Base-by-base conservation (phyloP, 805 yeast species). In the Debaryomyces maramus region DNA sequence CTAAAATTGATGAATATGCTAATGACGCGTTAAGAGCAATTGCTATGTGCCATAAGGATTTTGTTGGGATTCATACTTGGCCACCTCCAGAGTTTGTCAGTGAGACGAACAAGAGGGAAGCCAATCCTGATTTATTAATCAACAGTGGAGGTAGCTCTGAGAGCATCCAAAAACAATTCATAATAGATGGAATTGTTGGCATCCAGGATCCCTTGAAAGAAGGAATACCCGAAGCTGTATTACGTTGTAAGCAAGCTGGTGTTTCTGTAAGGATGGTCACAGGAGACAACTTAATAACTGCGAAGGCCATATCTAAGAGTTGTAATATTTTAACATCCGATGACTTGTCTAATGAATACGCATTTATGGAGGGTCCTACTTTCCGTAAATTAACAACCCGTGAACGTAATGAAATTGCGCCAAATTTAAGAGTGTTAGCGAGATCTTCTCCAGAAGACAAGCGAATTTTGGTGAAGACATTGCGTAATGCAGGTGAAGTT, bases 251-350 rank as follows among this genome's bases (percentile, higher is more conserved):
- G 51, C 70, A 70, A 23, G 98, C 99, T 1, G 98, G 99, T 42
- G 98, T 93, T 17, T 78, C 85, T 17, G 98, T 93, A 14, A 77
- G 97, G 51, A 93, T 93, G 99, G 97, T 93, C 32, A 93, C 99
- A 15, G 99, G 99, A 62, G 99, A 93, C 62, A 91, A 91, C 57
- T 61, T 91, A 41, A 66, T 81, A 32, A 93, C 99, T 2, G 99
- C 99, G 4, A 81, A 78, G 48, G 95, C 98, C 0, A 93, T 93
- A 50, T 88, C 97, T 2, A 69, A 75, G 44, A 83, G 83, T 40
- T 93, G 98, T 69, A 88, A 90, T 43, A 93, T 93, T 38, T 67
- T 81, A 30, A 63, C 72, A 8, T 65, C 73, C 0, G 81, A 75
- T 15, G 78, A 77, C 36, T 65, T 67, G 37, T 60, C 75, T 13